Base-by-base conservation (phyloP, 208 protist genomes). In the Acanthamoeba culbertsoni region DNA sequence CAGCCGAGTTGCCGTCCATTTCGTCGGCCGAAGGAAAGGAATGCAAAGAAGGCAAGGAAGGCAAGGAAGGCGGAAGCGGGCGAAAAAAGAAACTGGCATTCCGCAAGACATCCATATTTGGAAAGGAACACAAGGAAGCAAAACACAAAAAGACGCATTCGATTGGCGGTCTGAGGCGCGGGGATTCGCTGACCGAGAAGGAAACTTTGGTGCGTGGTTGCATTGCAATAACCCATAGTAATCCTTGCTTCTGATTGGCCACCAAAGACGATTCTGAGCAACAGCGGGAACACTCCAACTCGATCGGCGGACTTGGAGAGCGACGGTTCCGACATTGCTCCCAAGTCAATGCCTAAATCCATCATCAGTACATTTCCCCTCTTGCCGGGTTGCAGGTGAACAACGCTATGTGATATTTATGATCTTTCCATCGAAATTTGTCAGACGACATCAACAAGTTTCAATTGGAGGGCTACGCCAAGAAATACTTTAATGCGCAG, bases 371-470 rank as follows among this genome's bases (percentile, higher is more conserved):
- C 62, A 5, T 35, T 18, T 55, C 48, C 48, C 48, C 18, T 55
- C 48, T 8, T 68, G 59, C 59, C n/a, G n/a, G n/a, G n/a, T n/a
- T n/a, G n/a, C n/a, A n/a, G n/a, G n/a, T n/a, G n/a, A n/a, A n/a
- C n/a, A n/a, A n/a, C n/a, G n/a, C n/a, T n/a, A n/a, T n/a, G n/a
- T n/a, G n/a, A n/a, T n/a, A n/a, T n/a, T 33, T 7, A 68, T 68
- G 59, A 68, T 37, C 59, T 14, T 33, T 68, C 59, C 31, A 8
- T 10, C 59, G 18, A 10, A 68, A 7, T 8, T 6, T 40, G 8
- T 40, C 45, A 89, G 79, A 65, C 0, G 86, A 92, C 43, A 92
- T 92, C 86, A 92, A 92, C 63, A 92, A 92, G 48, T 92, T 92
- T 45, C 86, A 92, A 45, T 45, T 92, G 53, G 62, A 92, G 86